These are phyloP conservation scores for Salicornia ramosissima DNA, from an alignment of 148 eudicot genomes.

Conservation along the genomic window DNA sequence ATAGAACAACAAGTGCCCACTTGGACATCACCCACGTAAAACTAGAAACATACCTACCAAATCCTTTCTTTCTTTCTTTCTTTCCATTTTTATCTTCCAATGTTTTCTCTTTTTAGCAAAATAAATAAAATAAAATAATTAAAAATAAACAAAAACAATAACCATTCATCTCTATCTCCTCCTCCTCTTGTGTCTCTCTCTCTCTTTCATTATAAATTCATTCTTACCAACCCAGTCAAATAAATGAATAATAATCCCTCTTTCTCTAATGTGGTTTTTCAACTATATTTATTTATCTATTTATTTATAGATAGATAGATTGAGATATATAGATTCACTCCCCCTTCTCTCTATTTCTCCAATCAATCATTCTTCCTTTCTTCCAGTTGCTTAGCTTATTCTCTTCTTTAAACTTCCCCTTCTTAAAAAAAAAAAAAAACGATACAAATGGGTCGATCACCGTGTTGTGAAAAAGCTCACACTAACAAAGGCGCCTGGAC, in stretches of 20 bases:
- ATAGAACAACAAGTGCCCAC: conserved; percentile 20
- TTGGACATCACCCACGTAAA: conserved; percentile 33
- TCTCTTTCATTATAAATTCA: background rate
- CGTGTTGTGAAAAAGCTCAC: conserved; percentile 91
- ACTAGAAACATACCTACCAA: conserved; percentile 62
- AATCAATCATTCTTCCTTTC: conserved; percentile 9
- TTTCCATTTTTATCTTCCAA: background rate
- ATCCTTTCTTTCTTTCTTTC: conserved; percentile 28
- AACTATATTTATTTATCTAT: too few species aligned
- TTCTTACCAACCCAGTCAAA: conserved; percentile 30
- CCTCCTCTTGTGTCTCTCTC: too few species aligned
- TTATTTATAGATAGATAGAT: conserved; percentile 22
- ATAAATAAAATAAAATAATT: too few species aligned
- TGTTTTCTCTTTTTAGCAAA: too few species aligned
- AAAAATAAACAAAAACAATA: too few species aligned
- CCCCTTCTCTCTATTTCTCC: conserved; percentile 36
- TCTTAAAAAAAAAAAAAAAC: background rate
- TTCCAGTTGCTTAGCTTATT: too few species aligned
- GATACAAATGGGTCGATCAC: conserved; percentile 56
- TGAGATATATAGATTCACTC: too few species aligned
- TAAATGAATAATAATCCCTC: conserved; percentile 5
- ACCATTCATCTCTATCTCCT: background rate
- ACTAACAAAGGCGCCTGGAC: conserved; percentile 95
- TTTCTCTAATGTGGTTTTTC: too few species aligned
- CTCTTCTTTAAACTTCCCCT: background rate